These are phyloP conservation scores for Knoxia roxburghii DNA, from an alignment of 257 asterid genomes.

Conservation along the genomic window DNA sequence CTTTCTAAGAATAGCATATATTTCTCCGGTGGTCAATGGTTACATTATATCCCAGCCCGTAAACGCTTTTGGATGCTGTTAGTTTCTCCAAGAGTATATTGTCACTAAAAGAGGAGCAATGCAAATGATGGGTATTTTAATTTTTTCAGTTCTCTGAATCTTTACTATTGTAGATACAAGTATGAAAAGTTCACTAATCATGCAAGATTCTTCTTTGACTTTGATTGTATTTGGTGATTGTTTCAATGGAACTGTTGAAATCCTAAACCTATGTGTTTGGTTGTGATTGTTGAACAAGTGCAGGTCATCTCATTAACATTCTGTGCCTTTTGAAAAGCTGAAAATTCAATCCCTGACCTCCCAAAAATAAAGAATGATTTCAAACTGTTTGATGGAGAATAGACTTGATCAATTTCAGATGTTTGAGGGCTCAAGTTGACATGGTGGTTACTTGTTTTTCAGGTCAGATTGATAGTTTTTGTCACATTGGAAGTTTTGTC, in stretches of 20 bases:
- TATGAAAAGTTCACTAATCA: background rate
- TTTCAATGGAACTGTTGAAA: background rate
- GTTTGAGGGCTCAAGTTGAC: constrained; percentile 1
- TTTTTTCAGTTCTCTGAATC: background rate
- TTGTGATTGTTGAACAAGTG: background rate
- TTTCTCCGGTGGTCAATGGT: background rate
- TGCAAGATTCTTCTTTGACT: background rate
- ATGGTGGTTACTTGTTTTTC: constrained; percentile 22
- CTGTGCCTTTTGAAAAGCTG: background rate
- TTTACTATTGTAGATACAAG: background rate
- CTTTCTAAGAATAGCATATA: background rate
- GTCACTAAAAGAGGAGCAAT: background rate
- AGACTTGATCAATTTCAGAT: background rate
- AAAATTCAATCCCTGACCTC: background rate
- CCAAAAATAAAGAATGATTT: background rate
- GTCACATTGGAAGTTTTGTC: constrained; percentile 93
- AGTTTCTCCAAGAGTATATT: background rate
- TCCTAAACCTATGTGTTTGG: background rate
- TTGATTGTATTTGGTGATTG: background rate
- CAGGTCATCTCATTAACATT: background rate
- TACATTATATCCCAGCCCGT: background rate
- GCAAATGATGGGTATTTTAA: background rate
- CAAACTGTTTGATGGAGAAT: background rate
- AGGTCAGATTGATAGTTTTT: constrained; percentile 95
- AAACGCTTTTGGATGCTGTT: background rate